Evolutionary conservation across 2,329 filamentous ascomycete species (phyloP).

Genomic region (Monosporascus sp.): DNA sequence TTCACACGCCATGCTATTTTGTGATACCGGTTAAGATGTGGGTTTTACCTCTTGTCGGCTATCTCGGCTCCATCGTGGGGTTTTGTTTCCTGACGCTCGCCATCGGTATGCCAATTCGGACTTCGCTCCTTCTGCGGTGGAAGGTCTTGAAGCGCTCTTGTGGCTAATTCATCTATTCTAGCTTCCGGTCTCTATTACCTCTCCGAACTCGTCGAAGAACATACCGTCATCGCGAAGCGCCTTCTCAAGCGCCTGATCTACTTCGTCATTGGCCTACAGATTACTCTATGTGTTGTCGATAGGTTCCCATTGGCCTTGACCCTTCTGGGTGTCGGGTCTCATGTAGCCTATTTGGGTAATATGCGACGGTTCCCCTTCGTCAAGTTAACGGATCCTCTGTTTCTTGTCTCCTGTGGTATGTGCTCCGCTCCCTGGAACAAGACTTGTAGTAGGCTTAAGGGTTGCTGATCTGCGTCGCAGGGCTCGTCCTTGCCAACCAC

Average conservation of each 20-base stretch:
- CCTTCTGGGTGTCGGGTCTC: constrained; percentile 69
- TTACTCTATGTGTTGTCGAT: constrained; percentile 73
- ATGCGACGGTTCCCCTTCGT: constrained; percentile 71
- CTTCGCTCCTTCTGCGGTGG: too few relatives aligned
- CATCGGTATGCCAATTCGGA: constrained; percentile 57
- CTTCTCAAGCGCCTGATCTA: constrained; percentile 85
- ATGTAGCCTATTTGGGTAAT: constrained; percentile 84
- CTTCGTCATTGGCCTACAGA: constrained; percentile 67
- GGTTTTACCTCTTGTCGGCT: constrained; percentile 90
- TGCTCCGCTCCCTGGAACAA: constrained; percentile 6
- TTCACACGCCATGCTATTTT: constrained; percentile 10
- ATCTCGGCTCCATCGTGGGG: constrained; percentile 78
- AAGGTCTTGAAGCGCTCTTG: neutral
- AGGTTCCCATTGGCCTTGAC: constrained; percentile 76
- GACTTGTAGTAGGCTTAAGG: neutral
- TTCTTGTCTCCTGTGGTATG: constrained; percentile 76
- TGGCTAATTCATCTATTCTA: constrained; percentile 29
- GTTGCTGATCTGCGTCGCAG: constrained; percentile 35
- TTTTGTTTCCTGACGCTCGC: constrained; percentile 93
- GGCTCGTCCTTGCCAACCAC: constrained; percentile 82
- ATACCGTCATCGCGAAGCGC: constrained; percentile 86
- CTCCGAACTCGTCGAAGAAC: constrained; percentile 95
- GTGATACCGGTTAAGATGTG: constrained; percentile 62
- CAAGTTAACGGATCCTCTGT: constrained; percentile 80
- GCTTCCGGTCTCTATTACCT: constrained; percentile 98